Evolutionary conservation across 768 basidiomycete species (phyloP).

Genomic region (Tubosaeta sp.): DNA sequence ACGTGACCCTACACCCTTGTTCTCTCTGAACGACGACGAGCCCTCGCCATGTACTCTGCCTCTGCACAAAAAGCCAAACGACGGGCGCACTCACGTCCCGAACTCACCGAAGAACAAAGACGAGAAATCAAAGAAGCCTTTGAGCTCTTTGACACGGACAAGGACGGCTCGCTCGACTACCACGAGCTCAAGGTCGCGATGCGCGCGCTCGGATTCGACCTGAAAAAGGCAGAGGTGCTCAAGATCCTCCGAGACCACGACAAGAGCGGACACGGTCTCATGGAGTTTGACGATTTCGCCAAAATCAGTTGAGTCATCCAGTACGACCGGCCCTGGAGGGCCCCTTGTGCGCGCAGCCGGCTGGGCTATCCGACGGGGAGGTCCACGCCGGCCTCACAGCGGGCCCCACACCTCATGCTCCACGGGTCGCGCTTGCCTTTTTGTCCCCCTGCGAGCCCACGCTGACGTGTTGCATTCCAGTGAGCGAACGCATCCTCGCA

Average conservation of each 20-base stretch:
- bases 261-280: slow-evolving; percentile 74
- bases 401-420: neutral
- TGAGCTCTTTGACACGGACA: slow-evolving; percentile 98
- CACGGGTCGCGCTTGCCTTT: neutral
- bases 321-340: too few relatives aligned
- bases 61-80: slow-evolving; percentile 71
- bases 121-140: slow-evolving; percentile 99
- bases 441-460: neutral
- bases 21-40: neutral
- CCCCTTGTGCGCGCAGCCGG: too few relatives aligned
- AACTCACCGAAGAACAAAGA: slow-evolving; percentile 83
- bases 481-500: slow-evolving; percentile 90
- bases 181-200: slow-evolving; percentile 99
- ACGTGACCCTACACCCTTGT: slow-evolving; percentile 20
- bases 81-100: slow-evolving; percentile 71
- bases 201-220: slow-evolving; percentile 94
- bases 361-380: too few relatives aligned
- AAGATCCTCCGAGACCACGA: slow-evolving; percentile 91
- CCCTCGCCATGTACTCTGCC: slow-evolving; percentile 47
- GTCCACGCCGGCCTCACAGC: too few relatives aligned
- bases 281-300: slow-evolving; percentile 92
- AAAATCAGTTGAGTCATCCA: slow-evolving; percentile 67
- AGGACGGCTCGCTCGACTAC: slow-evolving; percentile 94
- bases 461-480: slow-evolving; percentile 40
- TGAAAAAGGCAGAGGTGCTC: slow-evolving; percentile 97